These are phyloP conservation scores for Penicillium ucsense DNA, from an alignment of 495 filamentous ascomycete genomes.

Conservation along the genomic window DNA sequence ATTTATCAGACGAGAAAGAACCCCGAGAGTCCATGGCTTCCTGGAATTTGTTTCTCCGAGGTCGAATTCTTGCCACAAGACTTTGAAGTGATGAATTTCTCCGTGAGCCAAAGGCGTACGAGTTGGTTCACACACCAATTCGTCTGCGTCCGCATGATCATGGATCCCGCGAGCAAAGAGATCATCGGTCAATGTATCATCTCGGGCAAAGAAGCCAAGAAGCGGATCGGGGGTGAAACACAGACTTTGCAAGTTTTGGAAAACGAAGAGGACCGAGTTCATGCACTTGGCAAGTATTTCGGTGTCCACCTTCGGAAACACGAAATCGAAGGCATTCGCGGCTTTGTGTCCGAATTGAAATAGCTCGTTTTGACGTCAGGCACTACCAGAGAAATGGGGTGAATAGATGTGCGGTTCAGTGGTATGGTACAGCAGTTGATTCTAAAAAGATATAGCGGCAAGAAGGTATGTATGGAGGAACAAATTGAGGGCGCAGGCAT, in stretches of 20 bases:
- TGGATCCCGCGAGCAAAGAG: conserved; percentile 22
- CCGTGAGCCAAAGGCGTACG: conserved; percentile 24
- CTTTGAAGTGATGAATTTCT: conserved; percentile 52
- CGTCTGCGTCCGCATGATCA: conserved; percentile 44
- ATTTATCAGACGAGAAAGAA: conserved; percentile 47
- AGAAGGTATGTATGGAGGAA: conserved; percentile 19
- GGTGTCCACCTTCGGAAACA: conserved; percentile 42
- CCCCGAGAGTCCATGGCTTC: conserved; percentile 37
- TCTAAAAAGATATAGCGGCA: conserved; percentile 16
- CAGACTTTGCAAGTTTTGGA: conserved; percentile 37
- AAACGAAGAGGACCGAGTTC: conserved; percentile 44
- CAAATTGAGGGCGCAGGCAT: conserved; percentile 14
- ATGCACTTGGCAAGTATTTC: conserved; percentile 46
- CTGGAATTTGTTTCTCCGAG: conserved; percentile 48
- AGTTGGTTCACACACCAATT: conserved; percentile 46
- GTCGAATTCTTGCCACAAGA: conserved; percentile 53
- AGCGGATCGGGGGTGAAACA: conserved; percentile 42
- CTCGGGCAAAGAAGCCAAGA: conserved; percentile 44
- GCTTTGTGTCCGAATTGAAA: conserved; percentile 38
- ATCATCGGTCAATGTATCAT: conserved; percentile 51
- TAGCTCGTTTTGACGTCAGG: conserved; percentile 5
- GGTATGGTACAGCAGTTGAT: conserved; percentile 20
- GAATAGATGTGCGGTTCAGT: not conserved
- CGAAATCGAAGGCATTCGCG: conserved; percentile 41
- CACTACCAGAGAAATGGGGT: conserved; percentile 3